Base-by-base conservation (phyloP, 2,329 filamentous ascomycete species). In the Paraphaeosphaeria sporulosa region DNA sequence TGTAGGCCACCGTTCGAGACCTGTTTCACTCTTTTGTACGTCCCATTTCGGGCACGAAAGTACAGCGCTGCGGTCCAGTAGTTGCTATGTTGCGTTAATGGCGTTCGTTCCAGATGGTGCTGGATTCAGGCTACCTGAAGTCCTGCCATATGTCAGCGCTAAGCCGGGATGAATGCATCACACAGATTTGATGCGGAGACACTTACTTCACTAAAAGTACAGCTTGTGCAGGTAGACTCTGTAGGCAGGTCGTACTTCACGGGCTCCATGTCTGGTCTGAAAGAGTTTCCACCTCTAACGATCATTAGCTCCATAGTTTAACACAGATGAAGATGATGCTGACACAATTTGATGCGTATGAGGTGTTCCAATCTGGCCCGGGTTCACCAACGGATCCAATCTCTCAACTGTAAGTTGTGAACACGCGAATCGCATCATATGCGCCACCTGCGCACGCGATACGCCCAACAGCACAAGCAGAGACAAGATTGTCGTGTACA, bases 61-160 rank as follows among this genome's bases (percentile, higher is more conserved):
- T 75, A 75, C 4, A 75, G 60, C 1, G 70, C 65, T 21, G 71
- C 72, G 2, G 72, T 75, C 72, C 72, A 75, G 61, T 75, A 75
- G 40, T 74, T 72, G 44, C 62, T 63, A 46, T 51, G 21, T 40
- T 2, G 8, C 42, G n/a, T 44, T 19, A 46, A 42, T 21, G 1
- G 10, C 9, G 9, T 4, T 9, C 25, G n/a, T 30, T 6, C 17
- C 23, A 2, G 4, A 42, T 17, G 15, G 6, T 13, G 12, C 17
- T 7, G 9, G 13, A 30, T 1, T 44, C 8, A 32, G 8, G 4
- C 52, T 50, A 23, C 56, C 56, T 53, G 23, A 58, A 53, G 23
- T 54, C 48, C 49, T 53, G 15, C 7, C 4, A 3, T 19, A 40
- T 7, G 30, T 49, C 9, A 48, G 42, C 27, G 2, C 25, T n/a